phyloP scores from a whole-genome alignment of 192 early-diverging fungal species.

The Fimicolochytrium jonesii region DNA sequence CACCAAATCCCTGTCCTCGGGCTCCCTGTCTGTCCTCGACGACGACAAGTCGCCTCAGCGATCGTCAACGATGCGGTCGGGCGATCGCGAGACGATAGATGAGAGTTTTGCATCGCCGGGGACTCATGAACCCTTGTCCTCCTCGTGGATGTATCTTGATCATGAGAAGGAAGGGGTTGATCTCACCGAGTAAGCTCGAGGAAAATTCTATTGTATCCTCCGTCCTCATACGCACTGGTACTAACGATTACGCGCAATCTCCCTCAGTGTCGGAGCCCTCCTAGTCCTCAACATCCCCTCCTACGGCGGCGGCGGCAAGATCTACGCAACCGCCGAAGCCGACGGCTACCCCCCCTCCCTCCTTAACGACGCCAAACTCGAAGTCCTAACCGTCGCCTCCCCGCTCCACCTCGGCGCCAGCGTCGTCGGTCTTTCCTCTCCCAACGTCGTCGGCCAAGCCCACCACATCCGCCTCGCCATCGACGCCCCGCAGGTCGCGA shows the following conservation, averaged over 20 bases:
- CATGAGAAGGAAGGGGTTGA: slow-evolving; percentile 4
- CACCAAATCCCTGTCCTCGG: not conserved
- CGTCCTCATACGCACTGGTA: not conserved
- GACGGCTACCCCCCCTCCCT: slow-evolving; percentile 18
- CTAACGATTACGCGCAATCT: not conserved
- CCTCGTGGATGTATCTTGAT: slow-evolving; percentile 10
- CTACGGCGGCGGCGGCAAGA: slow-evolving; percentile 33
- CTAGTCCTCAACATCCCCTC: slow-evolving; percentile 32
- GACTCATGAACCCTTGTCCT: slow-evolving; percentile 17
- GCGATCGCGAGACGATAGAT: too few species aligned
- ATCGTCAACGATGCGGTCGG: not conserved
- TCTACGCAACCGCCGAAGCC: slow-evolving; percentile 27
- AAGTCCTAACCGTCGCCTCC: slow-evolving; percentile 24
- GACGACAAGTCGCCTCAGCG: not conserved
- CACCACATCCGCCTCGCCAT: slow-evolving; percentile 5
- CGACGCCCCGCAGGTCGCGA: slow-evolving; percentile 16
- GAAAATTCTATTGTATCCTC: not conserved
- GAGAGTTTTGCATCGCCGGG: slow-evolving; percentile 20
- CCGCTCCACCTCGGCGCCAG: slow-evolving; percentile 30
- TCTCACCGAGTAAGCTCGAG: slow-evolving; percentile 8
- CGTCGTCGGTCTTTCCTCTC: slow-evolving; percentile 22
- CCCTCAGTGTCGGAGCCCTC: slow-evolving; percentile 12
- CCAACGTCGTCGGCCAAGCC: slow-evolving; percentile 25
- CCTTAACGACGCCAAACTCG: slow-evolving; percentile 23
- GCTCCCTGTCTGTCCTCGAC: not conserved